phyloP scores from a whole-genome alignment of 495 filamentous ascomycete genomes.

The Penicillium crystallinum region DNA sequence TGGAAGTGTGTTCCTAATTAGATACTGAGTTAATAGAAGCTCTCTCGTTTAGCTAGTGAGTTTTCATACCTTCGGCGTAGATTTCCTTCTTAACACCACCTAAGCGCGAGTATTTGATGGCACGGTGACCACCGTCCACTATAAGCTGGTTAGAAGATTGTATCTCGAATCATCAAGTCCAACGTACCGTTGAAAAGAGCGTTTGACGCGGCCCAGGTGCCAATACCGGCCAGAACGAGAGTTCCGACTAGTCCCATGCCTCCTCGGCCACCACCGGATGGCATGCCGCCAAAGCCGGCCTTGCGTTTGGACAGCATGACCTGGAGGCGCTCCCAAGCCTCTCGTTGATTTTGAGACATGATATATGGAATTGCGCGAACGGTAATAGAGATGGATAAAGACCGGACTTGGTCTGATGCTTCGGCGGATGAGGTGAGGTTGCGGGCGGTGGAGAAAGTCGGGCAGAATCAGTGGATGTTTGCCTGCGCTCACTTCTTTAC shows the following conservation, averaged over 20 bases:
- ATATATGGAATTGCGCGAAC: constrained; percentile 23
- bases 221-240: constrained; percentile 60
- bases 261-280: constrained; percentile 48
- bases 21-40: constrained; percentile 16
- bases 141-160: constrained; percentile 5
- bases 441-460: constrained; percentile 21
- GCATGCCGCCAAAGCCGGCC: constrained; percentile 35
- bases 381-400: constrained; percentile 16
- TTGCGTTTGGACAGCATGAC: constrained; percentile 53
- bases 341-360: constrained; percentile 56
- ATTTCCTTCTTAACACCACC: constrained; percentile 96
- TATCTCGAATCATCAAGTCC: neutral
- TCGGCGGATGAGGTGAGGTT: constrained; percentile 22
- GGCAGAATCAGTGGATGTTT: constrained; percentile 22
- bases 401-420: constrained; percentile 12
- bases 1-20: constrained; percentile 79
- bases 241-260: constrained; percentile 41
- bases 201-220: constrained; percentile 63
- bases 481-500: constrained; percentile 9
- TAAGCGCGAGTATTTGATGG: constrained; percentile 95
- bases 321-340: constrained; percentile 62
- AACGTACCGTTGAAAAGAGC: constrained; percentile 82
- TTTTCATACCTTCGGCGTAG: constrained; percentile 76
- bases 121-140: constrained; percentile 98
- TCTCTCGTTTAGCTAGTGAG: neutral